phyloP scores from a whole-genome alignment of 495 filamentous ascomycete genomes.

The Thermochaetoides thermophila region DNA sequence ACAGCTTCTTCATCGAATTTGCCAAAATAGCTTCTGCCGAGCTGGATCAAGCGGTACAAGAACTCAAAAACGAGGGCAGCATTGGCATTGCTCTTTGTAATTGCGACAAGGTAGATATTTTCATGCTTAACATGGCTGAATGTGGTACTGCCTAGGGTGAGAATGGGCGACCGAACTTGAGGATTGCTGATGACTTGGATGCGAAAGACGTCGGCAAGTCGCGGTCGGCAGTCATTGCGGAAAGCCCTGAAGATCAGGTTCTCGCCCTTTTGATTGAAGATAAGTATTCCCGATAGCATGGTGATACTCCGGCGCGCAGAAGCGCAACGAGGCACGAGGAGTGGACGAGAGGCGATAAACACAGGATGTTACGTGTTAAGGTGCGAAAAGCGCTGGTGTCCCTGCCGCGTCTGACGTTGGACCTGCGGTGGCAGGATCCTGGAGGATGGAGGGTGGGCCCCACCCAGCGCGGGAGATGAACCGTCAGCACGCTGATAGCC shows the following conservation, averaged over 20 bases:
- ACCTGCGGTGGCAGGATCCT: too few relatives aligned
- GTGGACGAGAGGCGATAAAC: too few relatives aligned
- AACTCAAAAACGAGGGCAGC: conserved; percentile 98
- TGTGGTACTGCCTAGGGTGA: conserved; percentile 93
- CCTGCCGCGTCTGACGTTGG: too few relatives aligned
- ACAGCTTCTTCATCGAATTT: conserved; percentile 99
- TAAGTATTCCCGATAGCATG: conserved; percentile 91
- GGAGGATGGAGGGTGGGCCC: too few relatives aligned
- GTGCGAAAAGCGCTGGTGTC: too few relatives aligned
- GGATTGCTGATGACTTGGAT: conserved; percentile 99
- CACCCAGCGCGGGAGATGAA: too few relatives aligned
- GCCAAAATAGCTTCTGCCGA: conserved; percentile 94
- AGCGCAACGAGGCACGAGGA: too few relatives aligned
- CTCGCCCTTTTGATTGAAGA: conserved; percentile 99
- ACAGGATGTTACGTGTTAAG: too few relatives aligned
- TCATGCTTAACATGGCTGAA: conserved; percentile 99
- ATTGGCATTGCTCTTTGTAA: conserved; percentile 99
- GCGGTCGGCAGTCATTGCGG: conserved; percentile 90
- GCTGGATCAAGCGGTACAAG: conserved; percentile 74
- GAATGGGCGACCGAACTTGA: conserved; percentile 91
- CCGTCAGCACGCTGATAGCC: too few relatives aligned
- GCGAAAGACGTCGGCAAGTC: conserved; percentile 96
- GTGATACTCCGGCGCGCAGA: too few relatives aligned
- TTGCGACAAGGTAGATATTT: conserved; percentile 95
- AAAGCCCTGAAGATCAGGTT: conserved; percentile 98